Conservation (phyloP, 2,329 filamentous ascomycete genomes). For the Aspergillus pseudoterreus region DNA sequence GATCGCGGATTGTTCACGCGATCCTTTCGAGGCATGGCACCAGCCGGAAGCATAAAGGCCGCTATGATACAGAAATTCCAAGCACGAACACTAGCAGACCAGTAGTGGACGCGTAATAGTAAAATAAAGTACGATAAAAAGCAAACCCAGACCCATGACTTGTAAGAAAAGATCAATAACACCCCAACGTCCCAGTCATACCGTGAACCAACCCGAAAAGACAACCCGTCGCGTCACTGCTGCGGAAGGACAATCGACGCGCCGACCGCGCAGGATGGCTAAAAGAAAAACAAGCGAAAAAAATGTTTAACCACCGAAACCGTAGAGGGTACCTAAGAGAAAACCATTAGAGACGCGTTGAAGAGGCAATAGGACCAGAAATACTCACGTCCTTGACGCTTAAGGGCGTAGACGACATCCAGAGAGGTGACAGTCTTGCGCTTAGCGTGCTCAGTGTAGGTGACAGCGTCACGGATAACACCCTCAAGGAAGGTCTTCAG, state of each 20-base stretch:
- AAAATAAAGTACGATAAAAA: slow-evolving; percentile 36
- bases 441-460: slow-evolving; percentile 81
- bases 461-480: slow-evolving; percentile 75
- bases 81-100: slow-evolving; percentile 38
- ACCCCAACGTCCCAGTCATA: slow-evolving; percentile 45
- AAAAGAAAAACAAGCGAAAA: slow-evolving; percentile 26
- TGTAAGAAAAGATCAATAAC: slow-evolving; percentile 38
- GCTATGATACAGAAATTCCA: slow-evolving; percentile 43
- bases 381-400: slow-evolving; percentile 56
- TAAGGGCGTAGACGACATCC: slow-evolving; percentile 61
- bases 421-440: slow-evolving; percentile 56
- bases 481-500: slow-evolving; percentile 80
- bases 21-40: slow-evolving; percentile 31
- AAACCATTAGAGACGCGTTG: slow-evolving; percentile 16
- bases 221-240: slow-evolving; percentile 31
- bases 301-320: slow-evolving; percentile 75
- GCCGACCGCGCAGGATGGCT: slow-evolving; percentile 32
- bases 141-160: slow-evolving; percentile 43
- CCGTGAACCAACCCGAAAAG: slow-evolving; percentile 41
- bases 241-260: slow-evolving; percentile 27
- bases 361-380: slow-evolving; percentile 2
- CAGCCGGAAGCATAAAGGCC: slow-evolving; percentile 34
- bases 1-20: slow-evolving; percentile 24
- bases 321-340: slow-evolving; percentile 66
- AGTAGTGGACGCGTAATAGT: slow-evolving; percentile 37